Conservation (phyloP, 1,284 basidiomycete species). For the Amylostereum chailletii region DNA sequence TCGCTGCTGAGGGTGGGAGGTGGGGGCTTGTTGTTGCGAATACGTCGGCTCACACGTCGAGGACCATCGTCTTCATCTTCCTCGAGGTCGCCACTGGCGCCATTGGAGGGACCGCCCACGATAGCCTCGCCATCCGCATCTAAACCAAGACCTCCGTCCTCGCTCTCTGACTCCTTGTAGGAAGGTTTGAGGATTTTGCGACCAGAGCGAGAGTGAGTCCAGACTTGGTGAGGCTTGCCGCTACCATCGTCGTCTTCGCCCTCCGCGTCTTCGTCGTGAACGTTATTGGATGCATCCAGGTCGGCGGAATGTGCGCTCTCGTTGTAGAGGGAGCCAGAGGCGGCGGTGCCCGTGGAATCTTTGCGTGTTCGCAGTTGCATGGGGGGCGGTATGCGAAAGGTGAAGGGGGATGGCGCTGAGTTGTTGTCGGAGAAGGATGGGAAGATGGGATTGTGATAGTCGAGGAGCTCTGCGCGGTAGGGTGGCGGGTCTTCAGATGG, state of each 20-base stretch:
- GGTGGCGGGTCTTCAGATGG: neutral
- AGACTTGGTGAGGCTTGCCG: constrained; percentile 10
- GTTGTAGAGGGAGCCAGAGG: constrained; percentile 65
- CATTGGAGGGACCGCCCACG: constrained; percentile 22
- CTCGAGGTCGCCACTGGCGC: constrained; percentile 25
- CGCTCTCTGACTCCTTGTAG: constrained; percentile 46
- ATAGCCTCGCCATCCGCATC: constrained; percentile 17
- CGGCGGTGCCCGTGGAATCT: constrained; percentile 13
- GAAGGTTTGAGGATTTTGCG: constrained; percentile 33
- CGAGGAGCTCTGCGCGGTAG: too few relatives aligned
- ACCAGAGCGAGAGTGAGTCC: constrained; percentile 33
- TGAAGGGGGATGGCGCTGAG: too few relatives aligned
- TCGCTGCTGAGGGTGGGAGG: constrained; percentile 42
- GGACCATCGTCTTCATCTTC: constrained; percentile 25
- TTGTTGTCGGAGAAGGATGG: too few relatives aligned
- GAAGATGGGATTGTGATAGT: too few relatives aligned
- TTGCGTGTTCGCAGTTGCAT: constrained; percentile 23
- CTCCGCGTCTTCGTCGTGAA: constrained; percentile 19
- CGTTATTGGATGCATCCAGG: constrained; percentile 23
- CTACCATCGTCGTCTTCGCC: constrained; percentile 17
- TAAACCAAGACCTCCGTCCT: constrained; percentile 29
- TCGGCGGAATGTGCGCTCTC: constrained; percentile 44
- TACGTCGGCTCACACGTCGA: constrained; percentile 15
- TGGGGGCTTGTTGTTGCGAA: constrained; percentile 15
- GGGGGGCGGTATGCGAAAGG: too few relatives aligned